These are phyloP conservation scores for Penicillium cinerascens DNA, from an alignment of 495 filamentous ascomycete species.

Conservation along the genomic window DNA sequence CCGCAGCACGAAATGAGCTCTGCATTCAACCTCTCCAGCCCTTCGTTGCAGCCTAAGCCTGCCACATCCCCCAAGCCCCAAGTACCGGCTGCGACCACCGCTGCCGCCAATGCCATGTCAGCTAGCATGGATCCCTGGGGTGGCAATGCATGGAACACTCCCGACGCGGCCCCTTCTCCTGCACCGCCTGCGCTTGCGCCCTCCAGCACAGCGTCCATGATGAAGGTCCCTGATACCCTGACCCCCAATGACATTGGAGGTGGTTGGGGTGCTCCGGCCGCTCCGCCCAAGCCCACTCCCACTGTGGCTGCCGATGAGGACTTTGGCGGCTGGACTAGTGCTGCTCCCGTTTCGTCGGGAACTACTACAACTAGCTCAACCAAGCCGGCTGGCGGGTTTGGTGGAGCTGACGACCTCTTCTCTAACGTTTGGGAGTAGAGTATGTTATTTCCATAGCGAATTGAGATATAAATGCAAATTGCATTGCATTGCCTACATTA, in stretches of 20 bases:
- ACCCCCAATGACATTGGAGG: slow-evolving; percentile 46
- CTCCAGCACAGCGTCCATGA: slow-evolving; percentile 32
- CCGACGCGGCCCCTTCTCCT: slow-evolving; percentile 38
- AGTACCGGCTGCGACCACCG: slow-evolving; percentile 30
- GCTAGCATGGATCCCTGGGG: slow-evolving; percentile 48
- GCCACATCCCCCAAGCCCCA: slow-evolving; percentile 37
- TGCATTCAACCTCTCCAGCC: slow-evolving; percentile 75
- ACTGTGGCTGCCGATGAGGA: slow-evolving; percentile 82
- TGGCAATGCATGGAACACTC: slow-evolving; percentile 49
- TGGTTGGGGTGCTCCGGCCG: slow-evolving; percentile 51
- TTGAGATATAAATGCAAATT: slow-evolving; percentile 7
- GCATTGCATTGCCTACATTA: slow-evolving; percentile 8
- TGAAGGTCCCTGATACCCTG: slow-evolving; percentile 47
- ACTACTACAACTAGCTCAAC: slow-evolving; percentile 26
- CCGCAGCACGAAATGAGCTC: slow-evolving; percentile 51
- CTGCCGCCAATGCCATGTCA: slow-evolving; percentile 30
- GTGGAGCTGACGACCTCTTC: slow-evolving; percentile 77
- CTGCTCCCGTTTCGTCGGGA: slow-evolving; percentile 50
- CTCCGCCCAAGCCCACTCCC: slow-evolving; percentile 47
- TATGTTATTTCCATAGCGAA: slow-evolving; percentile 9
- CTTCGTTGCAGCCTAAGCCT: slow-evolving; percentile 47
- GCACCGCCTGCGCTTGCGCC: slow-evolving; percentile 12
- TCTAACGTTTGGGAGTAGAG: slow-evolving; percentile 85
- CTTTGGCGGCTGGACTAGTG: slow-evolving; percentile 89
- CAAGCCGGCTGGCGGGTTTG: slow-evolving; percentile 61